Base-by-base conservation (phyloP, 768 basidiomycete species). In the Clavulina sp. region DNA sequence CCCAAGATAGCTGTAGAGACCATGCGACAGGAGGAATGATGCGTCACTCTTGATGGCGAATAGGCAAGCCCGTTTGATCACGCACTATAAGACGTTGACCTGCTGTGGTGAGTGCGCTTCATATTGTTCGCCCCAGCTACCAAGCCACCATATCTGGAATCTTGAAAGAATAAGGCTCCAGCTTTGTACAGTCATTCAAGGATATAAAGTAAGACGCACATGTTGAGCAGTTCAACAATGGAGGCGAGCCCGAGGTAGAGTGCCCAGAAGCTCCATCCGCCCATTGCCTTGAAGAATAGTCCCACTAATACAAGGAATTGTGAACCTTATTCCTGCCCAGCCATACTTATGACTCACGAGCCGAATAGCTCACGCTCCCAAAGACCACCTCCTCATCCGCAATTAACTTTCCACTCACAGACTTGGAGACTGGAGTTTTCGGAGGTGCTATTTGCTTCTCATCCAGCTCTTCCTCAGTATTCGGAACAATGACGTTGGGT, bases 351-450 rank as follows among this genome's bases (percentile, higher is more conserved):
- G 2, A 60, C 66, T 57, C 52, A 64, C 67, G 56, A 40, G 73
- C 66, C 36, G 65, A 52, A 71, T 73, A 76, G 43, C 73, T 71
- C 26, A 81, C 71, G 53, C 74, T 74, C 0, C 80, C 79, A 49
- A 71, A 68, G 4, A 67, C 70, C 40, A 80, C 69, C 58, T 83
- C 81, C 59, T 83, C 81, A 0, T 71, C 73, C 4, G 78, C 63
- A 44, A 80, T 71, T 16, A 82, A 66, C 58, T 79, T 78, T 2
- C 77, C 77, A 41, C n/a, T n/a, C n/a, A n/a, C n/a, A n/a, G n/a
- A n/a, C n/a, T n/a, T n/a, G n/a, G 4, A 57, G 56, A 4, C 61
- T 56, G 50, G 68, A 63, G 49, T 63, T 57, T 4, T 62, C 58
- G 13, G 18, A 30, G 18, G 60, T 53, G 2, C 62, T 50, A 29